Conservation (phyloP, 1,284 basidiomycete species). For the Takashimella koratensis region DNA sequence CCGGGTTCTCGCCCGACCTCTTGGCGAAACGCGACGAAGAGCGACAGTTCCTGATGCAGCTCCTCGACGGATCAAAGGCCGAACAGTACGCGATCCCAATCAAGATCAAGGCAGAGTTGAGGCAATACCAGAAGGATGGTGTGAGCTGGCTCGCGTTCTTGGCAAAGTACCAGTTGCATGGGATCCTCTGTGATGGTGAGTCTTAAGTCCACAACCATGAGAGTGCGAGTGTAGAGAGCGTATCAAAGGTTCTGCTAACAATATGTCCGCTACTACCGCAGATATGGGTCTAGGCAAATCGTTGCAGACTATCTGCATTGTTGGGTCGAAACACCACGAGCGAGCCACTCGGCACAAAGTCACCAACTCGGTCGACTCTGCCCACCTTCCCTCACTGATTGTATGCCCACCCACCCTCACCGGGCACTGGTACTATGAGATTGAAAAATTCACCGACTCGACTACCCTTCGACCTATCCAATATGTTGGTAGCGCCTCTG, state of each 20-base stretch:
- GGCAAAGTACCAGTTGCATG: conserved; percentile 92
- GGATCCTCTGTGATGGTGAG: conserved; percentile 94
- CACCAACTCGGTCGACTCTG: conserved; percentile 69
- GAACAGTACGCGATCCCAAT: conserved; percentile 87
- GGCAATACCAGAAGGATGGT: conserved; percentile 97
- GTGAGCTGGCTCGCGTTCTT: conserved; percentile 99
- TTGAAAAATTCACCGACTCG: conserved; percentile 78
- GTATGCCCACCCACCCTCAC: conserved; percentile 95
- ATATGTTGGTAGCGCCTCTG: conserved; percentile 85
- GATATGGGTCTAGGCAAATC: conserved; percentile 99
- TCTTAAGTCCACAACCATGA: too few relatives aligned
- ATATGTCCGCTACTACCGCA: not conserved
- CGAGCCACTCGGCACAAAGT: conserved; percentile 66
- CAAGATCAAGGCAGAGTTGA: conserved; percentile 84
- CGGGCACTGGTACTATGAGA: conserved; percentile 98
- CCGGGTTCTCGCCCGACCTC: conserved; percentile 86
- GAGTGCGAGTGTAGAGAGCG: too few relatives aligned
- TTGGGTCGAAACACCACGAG: conserved; percentile 91
- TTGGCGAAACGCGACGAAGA: conserved; percentile 82
- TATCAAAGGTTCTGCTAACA: not conserved
- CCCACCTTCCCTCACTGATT: conserved; percentile 89
- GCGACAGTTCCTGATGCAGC: conserved; percentile 86
- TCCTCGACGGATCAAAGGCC: conserved; percentile 92
- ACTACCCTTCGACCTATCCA: conserved; percentile 73
- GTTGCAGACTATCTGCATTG: conserved; percentile 94